Base-by-base conservation (phyloP, 768 basidiomycete genomes). In the Amanita jacksonii region DNA sequence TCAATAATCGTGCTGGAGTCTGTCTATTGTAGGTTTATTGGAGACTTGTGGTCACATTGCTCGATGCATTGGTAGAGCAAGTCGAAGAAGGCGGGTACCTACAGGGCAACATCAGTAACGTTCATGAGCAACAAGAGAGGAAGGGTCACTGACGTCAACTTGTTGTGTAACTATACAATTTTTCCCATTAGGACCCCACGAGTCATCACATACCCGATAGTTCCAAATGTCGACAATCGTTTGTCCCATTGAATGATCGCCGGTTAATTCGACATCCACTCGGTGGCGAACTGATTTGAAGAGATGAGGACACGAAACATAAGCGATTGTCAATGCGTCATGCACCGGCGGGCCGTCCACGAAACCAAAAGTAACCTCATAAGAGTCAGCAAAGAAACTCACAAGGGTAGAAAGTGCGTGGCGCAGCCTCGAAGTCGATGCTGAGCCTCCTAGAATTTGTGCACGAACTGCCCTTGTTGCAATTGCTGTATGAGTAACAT, bases 401-500 rank as follows among this genome's bases (percentile, higher is more conserved):
- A 92, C 69, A 12, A 90, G 63, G 0, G 85, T 88, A 3, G 81
- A 87, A 7, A 91, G 64, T 23, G 79, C 83, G 54, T 79, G 74
- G 8, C 87, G 73, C 15, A 92, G 73, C 34, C 69, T 72, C 4
- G 63, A 65, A 4, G 57, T 49, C 34, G 51, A 52, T 5, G 70
- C 65, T 15, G 50, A 16, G 24, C 66, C 69, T 15, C 61, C 54
- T 23, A 87, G 70, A 2, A 92, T 65, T 16, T 64, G 62, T 0
- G 62, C 47, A 51, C 81, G 81, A 24, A 81, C 62, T 8, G 60
- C 53, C 16, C 62, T 56, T 2, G 77, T 82, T 34, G 86, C 81
- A 49, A 93, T 84, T 3, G 85, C 86, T 0, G 76, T 82, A 58
- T 93, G 91, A 2, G 90, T 87, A 13, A 91, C 83, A 54, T 94